Conservation (phyloP, 192 early-diverging fungal species). For the Entrophospora sp. region DNA sequence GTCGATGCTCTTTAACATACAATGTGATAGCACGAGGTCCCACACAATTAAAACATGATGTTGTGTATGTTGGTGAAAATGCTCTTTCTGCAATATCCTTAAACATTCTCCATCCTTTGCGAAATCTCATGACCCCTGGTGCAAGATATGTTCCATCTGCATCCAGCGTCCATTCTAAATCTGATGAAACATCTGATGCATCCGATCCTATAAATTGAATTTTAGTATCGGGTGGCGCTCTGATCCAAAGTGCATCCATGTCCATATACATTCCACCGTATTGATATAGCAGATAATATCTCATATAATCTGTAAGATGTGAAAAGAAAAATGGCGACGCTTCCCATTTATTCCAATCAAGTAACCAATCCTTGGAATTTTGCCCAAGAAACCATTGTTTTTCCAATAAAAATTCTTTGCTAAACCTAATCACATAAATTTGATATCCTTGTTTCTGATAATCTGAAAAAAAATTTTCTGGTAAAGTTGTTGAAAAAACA, state of each 20-base stretch:
- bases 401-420: constrained; percentile 39
- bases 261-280: constrained; percentile 59
- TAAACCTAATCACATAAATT: constrained; percentile 45
- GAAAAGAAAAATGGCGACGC: constrained; percentile 40
- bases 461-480: constrained; percentile 39
- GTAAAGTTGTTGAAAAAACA: constrained; percentile 42
- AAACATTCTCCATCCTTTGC: constrained; percentile 43
- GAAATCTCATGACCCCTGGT: constrained; percentile 50
- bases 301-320: constrained; percentile 47
- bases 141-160: constrained; percentile 42
- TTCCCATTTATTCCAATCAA: constrained; percentile 45
- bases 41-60: constrained; percentile 50
- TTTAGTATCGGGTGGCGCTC: constrained; percentile 37
- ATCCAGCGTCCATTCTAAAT: constrained; percentile 45
- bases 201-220: constrained; percentile 52
- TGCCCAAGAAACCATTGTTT: constrained; percentile 50
- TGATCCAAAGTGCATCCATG: constrained; percentile 52
- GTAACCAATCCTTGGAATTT: constrained; percentile 43
- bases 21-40: constrained; percentile 48
- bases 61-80: constrained; percentile 41
- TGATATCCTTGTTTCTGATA: constrained; percentile 45
- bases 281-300: constrained; percentile 42
- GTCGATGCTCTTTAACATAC: constrained; percentile 39
- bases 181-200: constrained; percentile 32
- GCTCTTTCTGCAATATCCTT: constrained; percentile 41